Evolutionary conservation across 2,329 filamentous ascomycete genomes (phyloP).

Genomic region (Paecilomyces dactylethromorphus): DNA sequence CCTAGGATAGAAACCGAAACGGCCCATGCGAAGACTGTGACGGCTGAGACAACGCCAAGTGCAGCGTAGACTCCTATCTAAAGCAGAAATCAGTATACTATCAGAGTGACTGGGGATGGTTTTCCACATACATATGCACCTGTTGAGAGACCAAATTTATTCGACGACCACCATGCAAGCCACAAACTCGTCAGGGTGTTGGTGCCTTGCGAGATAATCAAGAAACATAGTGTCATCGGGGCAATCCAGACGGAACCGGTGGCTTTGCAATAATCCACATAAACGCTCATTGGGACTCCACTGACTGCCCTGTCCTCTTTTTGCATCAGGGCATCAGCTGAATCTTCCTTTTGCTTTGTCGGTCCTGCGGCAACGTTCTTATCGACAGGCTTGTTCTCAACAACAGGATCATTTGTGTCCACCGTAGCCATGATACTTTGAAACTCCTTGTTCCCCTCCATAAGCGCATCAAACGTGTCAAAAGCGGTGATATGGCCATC

Average conservation of each 20-base stretch:
- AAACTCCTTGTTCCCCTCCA: conserved; percentile 66
- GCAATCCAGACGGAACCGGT: conserved; percentile 53
- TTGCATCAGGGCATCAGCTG: conserved; percentile 27
- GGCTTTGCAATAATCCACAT: conserved; percentile 63
- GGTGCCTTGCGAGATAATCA: conserved; percentile 66
- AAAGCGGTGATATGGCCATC: conserved; percentile 73
- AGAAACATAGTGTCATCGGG: conserved; percentile 53
- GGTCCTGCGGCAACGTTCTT: conserved; percentile 24
- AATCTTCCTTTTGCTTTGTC: conserved; percentile 41
- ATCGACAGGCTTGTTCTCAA: conserved; percentile 41
- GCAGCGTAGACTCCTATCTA: conserved; percentile 60
- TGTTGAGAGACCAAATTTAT: conserved; percentile 51
- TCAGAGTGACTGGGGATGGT: neutral
- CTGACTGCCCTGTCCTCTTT: conserved; percentile 51
- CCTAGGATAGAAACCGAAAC: conserved; percentile 67
- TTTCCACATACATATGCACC: conserved; percentile 45
- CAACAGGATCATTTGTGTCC: conserved; percentile 42
- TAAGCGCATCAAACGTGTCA: conserved; percentile 77
- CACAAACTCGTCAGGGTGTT: conserved; percentile 82
- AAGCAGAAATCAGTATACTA: neutral
- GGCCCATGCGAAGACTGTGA: conserved; percentile 71
- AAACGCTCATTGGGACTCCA: conserved; percentile 69
- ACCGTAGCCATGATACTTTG: conserved; percentile 67
- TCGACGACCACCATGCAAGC: conserved; percentile 81
- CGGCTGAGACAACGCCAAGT: conserved; percentile 62